These are phyloP conservation scores for Ustilago tritici DNA, from an alignment of 1,284 basidiomycete genomes.

Conservation along the genomic window DNA sequence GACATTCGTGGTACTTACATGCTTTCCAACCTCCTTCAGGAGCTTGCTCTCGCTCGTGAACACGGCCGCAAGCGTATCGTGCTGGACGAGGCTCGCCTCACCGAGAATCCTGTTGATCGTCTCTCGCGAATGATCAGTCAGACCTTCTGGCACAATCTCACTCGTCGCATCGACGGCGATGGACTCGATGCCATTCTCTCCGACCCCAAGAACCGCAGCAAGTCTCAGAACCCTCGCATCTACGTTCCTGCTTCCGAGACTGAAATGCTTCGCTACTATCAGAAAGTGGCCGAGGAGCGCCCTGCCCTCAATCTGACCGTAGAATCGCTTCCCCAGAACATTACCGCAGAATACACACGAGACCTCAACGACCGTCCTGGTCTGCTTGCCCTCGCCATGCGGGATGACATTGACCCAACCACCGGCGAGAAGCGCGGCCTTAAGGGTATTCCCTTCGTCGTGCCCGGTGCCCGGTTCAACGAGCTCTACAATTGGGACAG, in stretches of 20 bases:
- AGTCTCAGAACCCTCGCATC: constrained; percentile 77
- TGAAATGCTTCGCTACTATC: constrained; percentile 93
- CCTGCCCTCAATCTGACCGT: constrained; percentile 88
- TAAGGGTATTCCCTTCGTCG: constrained; percentile 92
- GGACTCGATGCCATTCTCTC: constrained; percentile 95
- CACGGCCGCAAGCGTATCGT: constrained; percentile 95
- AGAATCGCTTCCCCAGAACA: constrained; percentile 86
- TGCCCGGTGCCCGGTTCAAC: constrained; percentile 96
- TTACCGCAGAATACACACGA: constrained; percentile 89
- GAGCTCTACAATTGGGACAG: constrained; percentile 78
- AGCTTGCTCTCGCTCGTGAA: constrained; percentile 95
- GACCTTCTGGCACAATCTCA: constrained; percentile 97
- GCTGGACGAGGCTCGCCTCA: constrained; percentile 93
- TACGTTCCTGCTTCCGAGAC: constrained; percentile 93
- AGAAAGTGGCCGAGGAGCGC: constrained; percentile 71
- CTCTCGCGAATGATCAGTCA: constrained; percentile 97
- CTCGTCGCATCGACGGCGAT: constrained; percentile 94
- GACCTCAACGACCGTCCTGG: constrained; percentile 93
- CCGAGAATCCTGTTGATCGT: constrained; percentile 96
- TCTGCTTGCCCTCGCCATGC: constrained; percentile 93
- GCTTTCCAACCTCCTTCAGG: constrained; percentile 98
- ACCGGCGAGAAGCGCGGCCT: constrained; percentile 75
- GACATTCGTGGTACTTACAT: constrained; percentile 86
- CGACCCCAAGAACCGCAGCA: constrained; percentile 83
- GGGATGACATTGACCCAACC: constrained; percentile 77